These are phyloP conservation scores for Xylariaceae sp. DNA, from an alignment of 2,329 filamentous ascomycete genomes.

Conservation along the genomic window DNA sequence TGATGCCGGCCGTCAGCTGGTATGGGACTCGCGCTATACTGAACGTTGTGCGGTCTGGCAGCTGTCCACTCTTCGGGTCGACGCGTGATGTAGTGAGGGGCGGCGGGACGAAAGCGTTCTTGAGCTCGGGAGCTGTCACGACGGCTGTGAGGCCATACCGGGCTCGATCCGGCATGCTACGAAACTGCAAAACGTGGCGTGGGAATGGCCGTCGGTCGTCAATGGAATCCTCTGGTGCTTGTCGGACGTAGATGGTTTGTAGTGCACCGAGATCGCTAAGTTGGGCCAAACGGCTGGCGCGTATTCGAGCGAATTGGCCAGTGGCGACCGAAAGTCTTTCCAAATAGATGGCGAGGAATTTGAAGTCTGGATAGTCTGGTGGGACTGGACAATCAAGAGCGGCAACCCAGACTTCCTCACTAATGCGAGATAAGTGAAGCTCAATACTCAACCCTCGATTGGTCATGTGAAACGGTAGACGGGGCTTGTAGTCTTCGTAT, in stretches of 20 bases:
- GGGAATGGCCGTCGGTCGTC: too few species aligned
- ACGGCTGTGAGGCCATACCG: too few species aligned
- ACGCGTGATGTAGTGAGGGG: too few species aligned
- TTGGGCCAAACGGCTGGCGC: conserved; percentile 18
- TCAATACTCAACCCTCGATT: conserved; percentile 29
- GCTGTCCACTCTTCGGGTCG: too few species aligned
- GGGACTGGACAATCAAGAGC: conserved; percentile 33
- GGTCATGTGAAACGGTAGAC: conserved; percentile 25
- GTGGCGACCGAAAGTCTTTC: conserved; percentile 25
- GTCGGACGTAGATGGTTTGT: conserved; percentile 29
- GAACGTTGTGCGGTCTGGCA: too few species aligned
- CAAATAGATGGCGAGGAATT: conserved; percentile 32
- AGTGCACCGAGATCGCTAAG: conserved; percentile 20
- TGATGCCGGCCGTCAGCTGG: too few species aligned
- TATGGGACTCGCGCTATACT: too few species aligned
- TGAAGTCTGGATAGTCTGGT: conserved; percentile 27
- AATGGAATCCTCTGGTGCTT: too few species aligned
- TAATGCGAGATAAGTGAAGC: conserved; percentile 20
- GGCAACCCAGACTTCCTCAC: conserved; percentile 25
- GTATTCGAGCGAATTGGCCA: conserved; percentile 27
- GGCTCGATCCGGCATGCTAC: too few species aligned
- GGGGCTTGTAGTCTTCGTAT: conserved; percentile 32
- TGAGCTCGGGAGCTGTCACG: too few species aligned
- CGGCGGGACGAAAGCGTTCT: too few species aligned
- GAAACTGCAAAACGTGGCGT: too few species aligned